Conservation (phyloP, 2,329 filamentous ascomycete genomes). For the Clarireedia monteithiana region DNA sequence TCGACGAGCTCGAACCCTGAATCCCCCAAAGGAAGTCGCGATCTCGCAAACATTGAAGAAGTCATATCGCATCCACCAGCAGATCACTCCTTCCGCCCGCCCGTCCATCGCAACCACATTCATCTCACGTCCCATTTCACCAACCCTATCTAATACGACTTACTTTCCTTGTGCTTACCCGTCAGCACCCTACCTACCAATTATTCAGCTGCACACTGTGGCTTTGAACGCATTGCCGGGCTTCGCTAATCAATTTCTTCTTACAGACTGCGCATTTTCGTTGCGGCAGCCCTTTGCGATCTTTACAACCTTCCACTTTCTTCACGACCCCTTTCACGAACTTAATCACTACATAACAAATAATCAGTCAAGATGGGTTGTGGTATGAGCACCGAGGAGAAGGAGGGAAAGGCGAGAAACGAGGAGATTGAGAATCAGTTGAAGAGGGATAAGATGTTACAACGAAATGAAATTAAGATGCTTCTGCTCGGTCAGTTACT, state of each 20-base stretch:
- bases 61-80: neutral
- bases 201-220: neutral
- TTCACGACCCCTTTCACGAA: constrained; percentile 4
- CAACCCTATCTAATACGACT: neutral
- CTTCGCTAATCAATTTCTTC: constrained; percentile 4
- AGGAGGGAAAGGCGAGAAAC: constrained; percentile 99
- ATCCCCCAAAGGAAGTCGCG: neutral
- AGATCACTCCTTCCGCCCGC: neutral
- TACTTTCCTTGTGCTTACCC: neutral
- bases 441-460: constrained; percentile 97
- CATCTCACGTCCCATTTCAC: neutral
- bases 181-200: neutral
- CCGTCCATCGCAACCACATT: neutral
- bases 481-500: constrained; percentile 74
- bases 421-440: constrained; percentile 99
- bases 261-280: constrained; percentile 56
- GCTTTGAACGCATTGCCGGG: neutral
- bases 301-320: neutral
- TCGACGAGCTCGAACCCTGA: neutral
- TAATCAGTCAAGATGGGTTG: constrained; percentile 80
- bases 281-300: constrained; percentile 10
- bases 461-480: constrained; percentile 99
- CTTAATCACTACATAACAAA: constrained; percentile 1
- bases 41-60: neutral
- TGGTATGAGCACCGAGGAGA: constrained; percentile 99